phyloP scores from a whole-genome alignment of 805 yeast genomes.

The Kurtzmaniella cleridarum region DNA sequence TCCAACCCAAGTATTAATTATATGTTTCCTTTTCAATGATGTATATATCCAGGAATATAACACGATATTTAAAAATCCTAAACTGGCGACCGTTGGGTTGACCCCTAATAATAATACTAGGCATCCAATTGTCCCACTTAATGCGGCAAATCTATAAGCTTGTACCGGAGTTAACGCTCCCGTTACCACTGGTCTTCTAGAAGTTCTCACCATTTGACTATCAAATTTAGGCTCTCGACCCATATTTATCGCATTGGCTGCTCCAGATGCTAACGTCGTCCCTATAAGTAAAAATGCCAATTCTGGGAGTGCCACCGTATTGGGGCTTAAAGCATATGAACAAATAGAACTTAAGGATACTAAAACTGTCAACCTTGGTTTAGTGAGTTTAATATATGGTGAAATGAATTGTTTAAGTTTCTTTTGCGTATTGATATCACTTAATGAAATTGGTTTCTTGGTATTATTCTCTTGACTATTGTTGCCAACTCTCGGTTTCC shows the following conservation, averaged over 20 bases:
- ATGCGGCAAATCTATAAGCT: constrained; percentile 76
- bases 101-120: constrained; percentile 71
- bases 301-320: constrained; percentile 66
- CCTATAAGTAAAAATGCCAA: constrained; percentile 74
- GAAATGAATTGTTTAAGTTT: constrained; percentile 37
- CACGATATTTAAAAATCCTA: constrained; percentile 77
- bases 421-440: constrained; percentile 12
- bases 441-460: neutral
- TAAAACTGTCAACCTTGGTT: constrained; percentile 81
- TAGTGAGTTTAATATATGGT: constrained; percentile 77
- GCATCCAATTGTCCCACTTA: constrained; percentile 68
- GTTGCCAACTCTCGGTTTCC: constrained; percentile 19
- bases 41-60: constrained; percentile 91
- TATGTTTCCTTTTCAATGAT: constrained; percentile 77
- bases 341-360: constrained; percentile 91
- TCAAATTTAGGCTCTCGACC: constrained; percentile 93
- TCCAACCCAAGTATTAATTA: constrained; percentile 96
- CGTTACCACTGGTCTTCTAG: constrained; percentile 83
- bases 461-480: too few relatives aligned
- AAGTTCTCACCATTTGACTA: constrained; percentile 79
- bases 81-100: constrained; percentile 72
- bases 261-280: constrained; percentile 81
- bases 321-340: constrained; percentile 88
- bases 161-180: constrained; percentile 71
- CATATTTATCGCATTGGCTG: constrained; percentile 97